Percentiles rank a stretch among this genome's conserved stretches.
These are phyloP conservation scores for Russula earlei DNA, from an alignment of 768 basidiomycete genomes.

Conservation along the genomic window DNA sequence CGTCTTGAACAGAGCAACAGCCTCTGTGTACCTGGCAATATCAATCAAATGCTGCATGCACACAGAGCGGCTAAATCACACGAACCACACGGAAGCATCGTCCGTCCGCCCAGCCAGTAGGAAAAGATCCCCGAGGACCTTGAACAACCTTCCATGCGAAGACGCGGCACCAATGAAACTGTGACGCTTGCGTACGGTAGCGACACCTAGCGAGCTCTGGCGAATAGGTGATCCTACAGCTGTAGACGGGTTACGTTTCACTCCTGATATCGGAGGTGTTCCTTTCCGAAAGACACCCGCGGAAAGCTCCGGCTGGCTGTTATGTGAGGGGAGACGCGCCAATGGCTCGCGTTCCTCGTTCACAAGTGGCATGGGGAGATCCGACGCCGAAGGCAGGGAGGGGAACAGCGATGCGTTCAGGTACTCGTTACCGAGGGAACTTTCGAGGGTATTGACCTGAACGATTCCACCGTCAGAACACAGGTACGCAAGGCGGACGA, in stretches of 20 bases:
- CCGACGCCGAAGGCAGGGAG: slow-evolving; percentile 46
- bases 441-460: slow-evolving; percentile 73
- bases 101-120: slow-evolving; percentile 76
- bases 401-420: slow-evolving; percentile 65
- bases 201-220: slow-evolving; percentile 41
- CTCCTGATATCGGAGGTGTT: slow-evolving; percentile 26
- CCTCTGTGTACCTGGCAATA: slow-evolving; percentile 70
- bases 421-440: slow-evolving; percentile 77
- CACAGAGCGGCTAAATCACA: background rate
- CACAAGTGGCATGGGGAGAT: slow-evolving; percentile 51
- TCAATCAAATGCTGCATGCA: slow-evolving; percentile 19
- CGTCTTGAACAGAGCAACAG: slow-evolving; percentile 63
- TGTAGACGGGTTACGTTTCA: slow-evolving; percentile 49
- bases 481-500: background rate
- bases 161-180: slow-evolving; percentile 59
- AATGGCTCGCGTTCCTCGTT: slow-evolving; percentile 36
- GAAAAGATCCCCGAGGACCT: slow-evolving; percentile 83
- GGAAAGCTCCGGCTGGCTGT: slow-evolving; percentile 47
- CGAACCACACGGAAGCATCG: slow-evolving; percentile 75
- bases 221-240: slow-evolving; percentile 34
- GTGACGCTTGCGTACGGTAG: slow-evolving; percentile 45
- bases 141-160: slow-evolving; percentile 79
- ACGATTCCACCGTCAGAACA: background rate
- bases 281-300: slow-evolving; percentile 21
- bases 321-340: slow-evolving; percentile 39